phyloP scores from a whole-genome alignment of 768 basidiomycete species.

The Amanita thiersii region DNA sequence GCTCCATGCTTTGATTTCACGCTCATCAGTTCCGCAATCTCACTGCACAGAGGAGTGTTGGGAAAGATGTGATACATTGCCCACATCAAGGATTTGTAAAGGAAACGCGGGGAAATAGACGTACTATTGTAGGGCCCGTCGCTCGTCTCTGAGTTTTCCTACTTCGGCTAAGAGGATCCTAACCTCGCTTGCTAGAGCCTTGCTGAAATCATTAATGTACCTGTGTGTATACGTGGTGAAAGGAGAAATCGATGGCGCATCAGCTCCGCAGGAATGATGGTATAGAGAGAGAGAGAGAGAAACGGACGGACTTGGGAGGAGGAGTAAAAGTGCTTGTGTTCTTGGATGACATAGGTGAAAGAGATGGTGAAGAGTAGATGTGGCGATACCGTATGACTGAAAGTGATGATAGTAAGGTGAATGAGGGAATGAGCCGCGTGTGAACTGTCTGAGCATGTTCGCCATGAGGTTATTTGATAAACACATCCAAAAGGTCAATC shows the following conservation, averaged over 20 bases:
- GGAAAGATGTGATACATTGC: background rate
- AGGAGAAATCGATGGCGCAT: slow-evolving; percentile 1
- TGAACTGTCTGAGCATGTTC: no score
- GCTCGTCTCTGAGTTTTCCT: slow-evolving; percentile 71
- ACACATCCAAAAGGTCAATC: no score
- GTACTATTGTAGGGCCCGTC: slow-evolving; percentile 68
- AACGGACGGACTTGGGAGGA: slow-evolving; percentile 12
- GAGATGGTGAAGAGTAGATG: no score
- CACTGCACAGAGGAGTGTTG: slow-evolving; percentile 30
- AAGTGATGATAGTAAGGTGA: no score
- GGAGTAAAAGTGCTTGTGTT: slow-evolving; percentile 7
- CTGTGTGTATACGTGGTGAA: slow-evolving; percentile 17
- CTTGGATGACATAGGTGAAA: slow-evolving; percentile 7
- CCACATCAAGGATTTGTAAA: slow-evolving; percentile 2
- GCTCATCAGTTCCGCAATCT: slow-evolving; percentile 79
- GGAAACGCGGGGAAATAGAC: slow-evolving; percentile 21
- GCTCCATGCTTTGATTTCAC: slow-evolving; percentile 77
- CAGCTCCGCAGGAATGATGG: no score
- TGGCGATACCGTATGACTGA: no score
- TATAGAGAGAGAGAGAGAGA: background rate
- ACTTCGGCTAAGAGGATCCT: slow-evolving; percentile 73
- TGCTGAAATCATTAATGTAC: slow-evolving; percentile 81
- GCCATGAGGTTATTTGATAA: no score
- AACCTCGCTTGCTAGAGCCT: slow-evolving; percentile 73
- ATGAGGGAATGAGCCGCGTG: no score